Base-by-base conservation (phyloP, 2,329 filamentous ascomycete genomes). In the Colletotrichum tropicale region DNA sequence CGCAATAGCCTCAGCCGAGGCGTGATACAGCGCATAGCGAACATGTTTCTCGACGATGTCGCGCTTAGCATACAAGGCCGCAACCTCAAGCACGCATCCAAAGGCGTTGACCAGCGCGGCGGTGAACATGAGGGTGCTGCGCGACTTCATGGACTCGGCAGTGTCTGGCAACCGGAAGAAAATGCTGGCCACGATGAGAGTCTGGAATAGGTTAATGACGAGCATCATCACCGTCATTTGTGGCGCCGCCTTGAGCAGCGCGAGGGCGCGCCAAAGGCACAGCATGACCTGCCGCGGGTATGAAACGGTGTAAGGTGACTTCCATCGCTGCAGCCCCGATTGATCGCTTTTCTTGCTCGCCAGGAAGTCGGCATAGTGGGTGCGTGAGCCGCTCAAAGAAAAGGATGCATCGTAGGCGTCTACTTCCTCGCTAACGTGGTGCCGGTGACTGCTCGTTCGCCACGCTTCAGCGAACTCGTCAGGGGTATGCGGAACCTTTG, bases 111-210 rank as follows among this genome's bases (percentile, higher is more conserved):
- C 85, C 5, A 89, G 74, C 13, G 86, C 78, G 0, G 83, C 78
- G 43, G 82, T 84, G 78, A 84, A 85, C 2, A 85, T 73, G 1
- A 82, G 78, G 6, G 80, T 81, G 2, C 80, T 78, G 1, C 84
- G 82, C 32, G 80, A 79, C 82, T 90, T 94, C 83, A 94, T 93
- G 75, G 89, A 92, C 8, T 82, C 80, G 7, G 91, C 92, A 28
- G 87, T 87, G 2, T 84, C 77, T 8, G 86, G 81, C 24, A 94
- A 84, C 80, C 94, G 91, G 86, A 90, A 95, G 82, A 94, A 95
- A 73, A 95, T 88, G 69, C 81, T 91, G 87, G 78, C 91, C 68
- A 94, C 89, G 77, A 95, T 90, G 65, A 95, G 85, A 38, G 92
- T 90, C 85, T 94, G 90, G 77, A 91, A 86, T 55, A 90, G 88